These are phyloP conservation scores for Acer negundo DNA, from an alignment of 345 rosid genomes.

Conservation along the genomic window DNA sequence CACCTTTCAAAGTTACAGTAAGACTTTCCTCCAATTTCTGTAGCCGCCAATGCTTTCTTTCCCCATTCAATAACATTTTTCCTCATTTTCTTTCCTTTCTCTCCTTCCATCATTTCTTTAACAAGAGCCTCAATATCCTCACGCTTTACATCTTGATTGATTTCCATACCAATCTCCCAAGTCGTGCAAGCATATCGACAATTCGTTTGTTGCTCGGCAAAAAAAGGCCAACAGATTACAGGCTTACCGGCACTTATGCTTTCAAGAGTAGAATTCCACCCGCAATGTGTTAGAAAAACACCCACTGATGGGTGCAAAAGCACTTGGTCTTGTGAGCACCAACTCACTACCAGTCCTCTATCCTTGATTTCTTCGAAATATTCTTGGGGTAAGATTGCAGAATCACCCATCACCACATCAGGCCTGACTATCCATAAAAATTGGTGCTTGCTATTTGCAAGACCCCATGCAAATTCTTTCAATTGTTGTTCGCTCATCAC, in stretches of 20 bases:
- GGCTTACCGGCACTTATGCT: constrained; percentile 20
- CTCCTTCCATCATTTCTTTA: constrained; percentile 21
- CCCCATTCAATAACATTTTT: constrained; percentile 26
- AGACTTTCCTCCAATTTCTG: constrained; percentile 22
- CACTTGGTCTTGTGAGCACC: constrained; percentile 32
- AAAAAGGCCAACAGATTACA: constrained; percentile 35
- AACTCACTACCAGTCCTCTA: constrained; percentile 23
- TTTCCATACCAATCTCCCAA: constrained; percentile 35
- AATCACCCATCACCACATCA: constrained; percentile 14
- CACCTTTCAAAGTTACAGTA: constrained; percentile 20
- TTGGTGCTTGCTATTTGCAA: constrained; percentile 19
- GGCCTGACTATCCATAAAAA: constrained; percentile 22
- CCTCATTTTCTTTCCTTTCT: neutral
- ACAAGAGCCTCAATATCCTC: constrained; percentile 19
- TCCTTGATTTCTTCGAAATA: constrained; percentile 23
- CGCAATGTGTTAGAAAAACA: constrained; percentile 27
- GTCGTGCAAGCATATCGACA: constrained; percentile 26
- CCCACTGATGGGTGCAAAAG: constrained; percentile 27
- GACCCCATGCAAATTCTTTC: constrained; percentile 30
- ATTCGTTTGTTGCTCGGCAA: constrained; percentile 35
- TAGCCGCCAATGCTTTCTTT: constrained; percentile 9
- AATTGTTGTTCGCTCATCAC: constrained; percentile 16
- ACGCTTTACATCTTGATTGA: constrained; percentile 24
- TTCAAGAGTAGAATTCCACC: constrained; percentile 36
- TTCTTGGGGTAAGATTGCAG: constrained; percentile 15